Evolutionary conservation across 208 protist genomes (phyloP).

Genomic region (Leishmania guyanensis): DNA sequence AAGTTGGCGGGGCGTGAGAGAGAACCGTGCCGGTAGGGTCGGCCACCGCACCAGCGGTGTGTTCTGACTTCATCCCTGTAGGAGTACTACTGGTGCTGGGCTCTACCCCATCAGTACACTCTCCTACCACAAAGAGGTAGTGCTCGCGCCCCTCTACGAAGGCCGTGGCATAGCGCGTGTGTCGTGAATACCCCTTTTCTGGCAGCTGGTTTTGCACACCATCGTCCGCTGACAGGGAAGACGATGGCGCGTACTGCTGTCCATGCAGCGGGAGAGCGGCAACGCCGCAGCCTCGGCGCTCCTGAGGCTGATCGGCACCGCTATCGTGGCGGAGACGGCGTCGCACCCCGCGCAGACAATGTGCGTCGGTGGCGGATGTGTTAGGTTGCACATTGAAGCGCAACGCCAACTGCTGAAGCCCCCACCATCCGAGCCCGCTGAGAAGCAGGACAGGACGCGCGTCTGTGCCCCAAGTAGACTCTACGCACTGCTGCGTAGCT

Average conservation of each 20-base stretch:
- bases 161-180: background rate
- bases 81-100: background rate
- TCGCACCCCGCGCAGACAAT: constrained; percentile 21
- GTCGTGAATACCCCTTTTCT: background rate
- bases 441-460: constrained; percentile 49
- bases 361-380: constrained; percentile 25
- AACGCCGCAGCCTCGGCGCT: constrained; percentile 16
- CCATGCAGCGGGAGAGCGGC: constrained; percentile 18
- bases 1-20: background rate
- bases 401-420: constrained; percentile 54
- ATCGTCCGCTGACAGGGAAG: background rate
- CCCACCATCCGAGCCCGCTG: constrained; percentile 49
- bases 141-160: constrained; percentile 32
- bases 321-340: background rate
- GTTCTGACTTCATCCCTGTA: background rate
- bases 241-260: constrained; percentile 16
- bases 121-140: constrained; percentile 34
- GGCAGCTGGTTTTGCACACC: background rate
- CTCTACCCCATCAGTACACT: constrained; percentile 2
- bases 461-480: constrained; percentile 42
- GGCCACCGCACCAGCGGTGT: background rate
- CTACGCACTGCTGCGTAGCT: constrained; percentile 31
- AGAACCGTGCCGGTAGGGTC: background rate
- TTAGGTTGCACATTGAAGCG: constrained; percentile 52
- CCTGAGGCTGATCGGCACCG: background rate